Percentiles rank a stretch among this genome's conserved stretches.
Evolutionary conservation across 75 land plant genomes (phyloP).

Genomic region (Cryptomeria japonica): DNA sequence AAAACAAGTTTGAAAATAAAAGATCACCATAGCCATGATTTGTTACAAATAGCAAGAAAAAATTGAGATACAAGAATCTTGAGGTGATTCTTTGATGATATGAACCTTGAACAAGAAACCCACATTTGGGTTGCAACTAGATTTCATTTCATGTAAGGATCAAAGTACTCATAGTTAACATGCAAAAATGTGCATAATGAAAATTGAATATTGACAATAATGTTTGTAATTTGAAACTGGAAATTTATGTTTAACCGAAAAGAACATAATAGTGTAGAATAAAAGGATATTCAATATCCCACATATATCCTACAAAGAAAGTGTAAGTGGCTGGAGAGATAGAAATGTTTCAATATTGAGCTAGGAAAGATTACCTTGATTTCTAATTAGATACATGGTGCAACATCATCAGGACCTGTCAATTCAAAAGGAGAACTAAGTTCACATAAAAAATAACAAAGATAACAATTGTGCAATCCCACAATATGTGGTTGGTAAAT

Average conservation of each 20-base stretch:
- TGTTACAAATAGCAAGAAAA: too few species aligned
- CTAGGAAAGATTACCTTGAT: slow-evolving; percentile 57
- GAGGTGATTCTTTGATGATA: slow-evolving; percentile 54
- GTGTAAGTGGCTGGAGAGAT: not conserved
- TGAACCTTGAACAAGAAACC: slow-evolving; percentile 78
- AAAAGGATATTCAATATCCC: not conserved
- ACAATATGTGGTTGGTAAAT: not conserved
- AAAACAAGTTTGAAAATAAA: too few species aligned
- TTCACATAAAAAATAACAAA: not conserved
- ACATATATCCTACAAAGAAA: not conserved
- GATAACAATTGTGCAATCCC: not conserved
- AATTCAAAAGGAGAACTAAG: not conserved
- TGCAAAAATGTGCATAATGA: too few species aligned
- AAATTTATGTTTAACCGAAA: not conserved
- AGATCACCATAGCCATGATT: too few species aligned
- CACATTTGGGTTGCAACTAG: slow-evolving; percentile 99
- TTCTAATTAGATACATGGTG: slow-evolving; percentile 60
- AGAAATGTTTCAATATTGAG: not conserved
- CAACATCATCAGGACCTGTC: slow-evolving; percentile 35
- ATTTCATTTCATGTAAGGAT: not conserved
- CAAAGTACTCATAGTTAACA: too few species aligned
- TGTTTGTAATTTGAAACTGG: not conserved
- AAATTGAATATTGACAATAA: not conserved
- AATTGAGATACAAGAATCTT: slow-evolving; percentile 71
- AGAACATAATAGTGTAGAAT: not conserved